phyloP scores from a whole-genome alignment of 768 basidiomycete genomes.

The Suillus americanus region DNA sequence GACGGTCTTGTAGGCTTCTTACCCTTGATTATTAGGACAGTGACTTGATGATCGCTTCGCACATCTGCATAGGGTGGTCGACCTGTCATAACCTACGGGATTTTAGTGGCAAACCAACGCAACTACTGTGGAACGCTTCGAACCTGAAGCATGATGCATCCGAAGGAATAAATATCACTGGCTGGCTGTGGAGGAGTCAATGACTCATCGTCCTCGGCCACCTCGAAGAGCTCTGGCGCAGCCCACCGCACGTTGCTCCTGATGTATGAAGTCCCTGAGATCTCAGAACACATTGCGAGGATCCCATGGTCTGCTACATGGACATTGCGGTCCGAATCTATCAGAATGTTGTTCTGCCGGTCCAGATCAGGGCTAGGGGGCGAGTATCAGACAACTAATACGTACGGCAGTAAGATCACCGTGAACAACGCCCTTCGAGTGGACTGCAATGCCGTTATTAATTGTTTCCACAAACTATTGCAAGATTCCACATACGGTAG shows the following conservation, averaged over 20 bases:
- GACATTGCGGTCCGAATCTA: slow-evolving; percentile 30
- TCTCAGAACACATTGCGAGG: slow-evolving; percentile 28
- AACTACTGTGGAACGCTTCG: not conserved
- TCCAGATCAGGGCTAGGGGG: not conserved
- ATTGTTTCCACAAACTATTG: not conserved
- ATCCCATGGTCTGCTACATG: slow-evolving; percentile 39
- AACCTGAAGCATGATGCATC: slow-evolving; percentile 30
- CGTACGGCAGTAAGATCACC: slow-evolving; percentile 46
- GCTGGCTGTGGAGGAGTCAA: not conserved
- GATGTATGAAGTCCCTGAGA: slow-evolving; percentile 16
- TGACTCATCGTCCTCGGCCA: slow-evolving; percentile 14
- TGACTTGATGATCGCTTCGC: slow-evolving; percentile 21
- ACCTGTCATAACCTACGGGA: slow-evolving; percentile 20
- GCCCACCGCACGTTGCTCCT: slow-evolving; percentile 39
- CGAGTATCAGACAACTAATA: not conserved
- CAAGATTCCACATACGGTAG: slow-evolving; percentile 13
- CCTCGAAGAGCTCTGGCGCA: slow-evolving; percentile 38
- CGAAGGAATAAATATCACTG: slow-evolving; percentile 30
- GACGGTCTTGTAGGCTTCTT: slow-evolving; percentile 10
- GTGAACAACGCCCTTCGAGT: slow-evolving; percentile 35
- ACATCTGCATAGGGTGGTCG: slow-evolving; percentile 24
- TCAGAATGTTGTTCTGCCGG: slow-evolving; percentile 35
- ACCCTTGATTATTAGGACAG: slow-evolving; percentile 20
- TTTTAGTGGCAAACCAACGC: not conserved
- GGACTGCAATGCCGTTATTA: not conserved